Percentiles rank a stretch among this genome's conserved stretches.
phyloP scores from a whole-genome alignment of 1,139 yeast species.

The Zygoascus meyerae region DNA sequence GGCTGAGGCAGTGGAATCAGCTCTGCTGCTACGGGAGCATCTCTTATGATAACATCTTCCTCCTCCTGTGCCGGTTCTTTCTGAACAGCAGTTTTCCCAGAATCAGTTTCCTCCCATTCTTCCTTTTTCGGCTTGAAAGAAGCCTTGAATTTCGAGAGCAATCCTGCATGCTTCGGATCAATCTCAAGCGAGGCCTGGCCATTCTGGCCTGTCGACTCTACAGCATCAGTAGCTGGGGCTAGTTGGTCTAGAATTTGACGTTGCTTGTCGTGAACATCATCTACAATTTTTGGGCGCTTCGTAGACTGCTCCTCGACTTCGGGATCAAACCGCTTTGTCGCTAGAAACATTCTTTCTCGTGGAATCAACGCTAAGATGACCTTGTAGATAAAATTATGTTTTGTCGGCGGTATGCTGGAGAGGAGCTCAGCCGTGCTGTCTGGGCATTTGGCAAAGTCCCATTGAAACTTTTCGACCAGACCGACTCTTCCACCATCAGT shows the following conservation, averaged over 20 bases:
- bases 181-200: slow-evolving; percentile 4
- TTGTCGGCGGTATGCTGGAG: neutral
- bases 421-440: neutral
- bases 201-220: neutral
- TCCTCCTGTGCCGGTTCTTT: slow-evolving; percentile 11
- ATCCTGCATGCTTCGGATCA: slow-evolving; percentile 20
- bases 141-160: slow-evolving; percentile 16
- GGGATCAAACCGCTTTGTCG: slow-evolving; percentile 22
- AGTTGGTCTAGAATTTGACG: neutral
- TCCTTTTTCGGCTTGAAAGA: slow-evolving; percentile 6
- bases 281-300: slow-evolving; percentile 13
- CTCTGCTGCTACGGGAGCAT: slow-evolving; percentile 32
- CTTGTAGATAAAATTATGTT: too few species aligned
- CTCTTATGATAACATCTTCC: slow-evolving; percentile 17
- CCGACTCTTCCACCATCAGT: slow-evolving; percentile 5
- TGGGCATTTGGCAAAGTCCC: neutral
- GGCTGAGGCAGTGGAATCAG: slow-evolving; percentile 75
- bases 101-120: neutral
- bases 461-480: slow-evolving; percentile 5
- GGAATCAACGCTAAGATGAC: too few species aligned
- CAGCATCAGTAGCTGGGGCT: slow-evolving; percentile 10
- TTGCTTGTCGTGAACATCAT: slow-evolving; percentile 7
- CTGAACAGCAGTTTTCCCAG: neutral
- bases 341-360: slow-evolving; percentile 16
- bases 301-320: slow-evolving; percentile 11